phyloP scores from a whole-genome alignment of 805 yeast genomes.

The Saturnispora zaruensis region DNA sequence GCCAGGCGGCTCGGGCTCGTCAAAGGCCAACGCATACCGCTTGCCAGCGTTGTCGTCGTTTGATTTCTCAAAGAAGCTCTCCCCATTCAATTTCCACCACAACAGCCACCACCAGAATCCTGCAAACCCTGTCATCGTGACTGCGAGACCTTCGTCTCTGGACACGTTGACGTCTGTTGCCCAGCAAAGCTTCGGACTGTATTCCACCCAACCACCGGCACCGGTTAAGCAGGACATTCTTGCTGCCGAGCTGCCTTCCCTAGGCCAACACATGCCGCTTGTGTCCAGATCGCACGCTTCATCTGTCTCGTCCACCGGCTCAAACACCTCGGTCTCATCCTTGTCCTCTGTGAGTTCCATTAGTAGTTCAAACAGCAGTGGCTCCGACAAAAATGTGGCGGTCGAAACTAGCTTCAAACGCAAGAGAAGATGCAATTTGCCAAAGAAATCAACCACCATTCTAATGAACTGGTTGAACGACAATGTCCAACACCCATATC shows the following conservation, averaged over 20 bases:
- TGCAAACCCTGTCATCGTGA: not conserved
- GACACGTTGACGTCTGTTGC: conserved; percentile 11
- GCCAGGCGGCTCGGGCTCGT: not conserved
- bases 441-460: conserved; percentile 50
- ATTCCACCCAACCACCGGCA: not conserved
- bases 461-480: conserved; percentile 47
- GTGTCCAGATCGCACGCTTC: conserved; percentile 1
- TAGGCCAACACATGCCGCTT: not conserved
- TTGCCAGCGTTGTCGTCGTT: not conserved
- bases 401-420: not conserved
- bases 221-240: not conserved
- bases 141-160: not conserved
- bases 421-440: conserved; percentile 42
- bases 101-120: not conserved
- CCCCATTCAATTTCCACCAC: not conserved
- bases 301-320: not conserved
- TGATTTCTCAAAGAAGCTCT: not conserved
- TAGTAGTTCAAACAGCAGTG: not conserved
- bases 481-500: conserved; percentile 52
- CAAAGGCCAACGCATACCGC: not conserved
- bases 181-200: conserved; percentile 10
- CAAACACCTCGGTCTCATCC: conserved; percentile 1
- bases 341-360: not conserved
- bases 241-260: not conserved
- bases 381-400: not conserved